Conservation (phyloP, 176 grass and related monocot genomes). For the Triticum dicoccoides region DNA sequence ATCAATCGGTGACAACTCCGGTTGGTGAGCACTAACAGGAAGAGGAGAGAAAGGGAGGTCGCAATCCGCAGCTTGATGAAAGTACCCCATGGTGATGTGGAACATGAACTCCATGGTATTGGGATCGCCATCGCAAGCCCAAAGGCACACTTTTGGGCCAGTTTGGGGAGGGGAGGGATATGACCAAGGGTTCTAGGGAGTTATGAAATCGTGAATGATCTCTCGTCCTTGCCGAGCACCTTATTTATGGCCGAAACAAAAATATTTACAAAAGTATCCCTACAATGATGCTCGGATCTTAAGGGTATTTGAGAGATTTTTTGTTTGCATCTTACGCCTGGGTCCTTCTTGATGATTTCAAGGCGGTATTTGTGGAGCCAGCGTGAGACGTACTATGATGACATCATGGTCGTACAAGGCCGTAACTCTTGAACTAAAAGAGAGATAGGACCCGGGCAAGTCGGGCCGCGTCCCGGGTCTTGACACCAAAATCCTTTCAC, state of each 20-base stretch:
- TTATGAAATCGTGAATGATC: neutral
- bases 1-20: neutral
- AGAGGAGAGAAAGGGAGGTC: neutral
- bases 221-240: neutral
- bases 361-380: neutral
- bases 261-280: neutral
- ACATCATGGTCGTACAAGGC: neutral
- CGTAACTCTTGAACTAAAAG: neutral
- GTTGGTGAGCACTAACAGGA: neutral
- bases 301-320: neutral
- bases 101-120: neutral
- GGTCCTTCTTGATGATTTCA: too few species aligned
- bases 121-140: neutral
- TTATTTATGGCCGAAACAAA: neutral
- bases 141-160: neutral
- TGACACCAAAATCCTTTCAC: too few species aligned
- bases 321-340: neutral
- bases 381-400: neutral
- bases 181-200: neutral
- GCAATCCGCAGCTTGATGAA: neutral
- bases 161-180: neutral
- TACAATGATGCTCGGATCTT: neutral
- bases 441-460: neutral
- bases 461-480: too few species aligned
- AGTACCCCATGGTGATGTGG: neutral